phyloP scores from a whole-genome alignment of 768 basidiomycete genomes.

The Hygrophoropsis aurantiaca region DNA sequence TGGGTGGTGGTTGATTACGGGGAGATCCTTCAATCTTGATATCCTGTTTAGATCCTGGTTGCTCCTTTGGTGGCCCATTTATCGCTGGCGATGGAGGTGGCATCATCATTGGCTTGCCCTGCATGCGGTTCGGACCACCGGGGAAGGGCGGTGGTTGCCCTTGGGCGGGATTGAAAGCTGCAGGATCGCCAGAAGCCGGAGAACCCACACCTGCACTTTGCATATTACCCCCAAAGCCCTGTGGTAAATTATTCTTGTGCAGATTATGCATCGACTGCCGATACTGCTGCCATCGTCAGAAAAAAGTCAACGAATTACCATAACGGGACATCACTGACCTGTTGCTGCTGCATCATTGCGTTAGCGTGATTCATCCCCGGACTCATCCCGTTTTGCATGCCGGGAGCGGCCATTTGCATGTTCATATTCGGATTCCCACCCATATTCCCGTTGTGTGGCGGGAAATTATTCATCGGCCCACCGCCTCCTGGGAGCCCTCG shows the following conservation, averaged over 20 bases:
- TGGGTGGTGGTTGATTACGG: constrained; percentile 36
- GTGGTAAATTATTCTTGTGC: constrained; percentile 36
- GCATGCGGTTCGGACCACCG: constrained; percentile 28
- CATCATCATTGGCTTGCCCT: constrained; percentile 44
- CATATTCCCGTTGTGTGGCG: constrained; percentile 30
- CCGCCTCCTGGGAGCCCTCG: constrained; percentile 29
- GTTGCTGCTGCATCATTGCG: constrained; percentile 17
- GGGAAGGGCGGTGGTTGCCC: constrained; percentile 34
- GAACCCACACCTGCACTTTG: constrained; percentile 39
- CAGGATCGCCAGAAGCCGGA: constrained; percentile 44
- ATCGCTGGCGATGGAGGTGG: constrained; percentile 55
- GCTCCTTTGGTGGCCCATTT: constrained; percentile 29
- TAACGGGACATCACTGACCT: constrained; percentile 37
- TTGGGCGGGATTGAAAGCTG: constrained; percentile 37
- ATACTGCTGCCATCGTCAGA: constrained; percentile 28
- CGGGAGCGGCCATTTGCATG: constrained; percentile 32
- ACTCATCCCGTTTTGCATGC: constrained; percentile 29
- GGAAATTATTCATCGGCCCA: constrained; percentile 35
- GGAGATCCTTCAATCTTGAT: constrained; percentile 37
- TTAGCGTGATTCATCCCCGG: constrained; percentile 35
- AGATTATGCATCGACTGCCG: constrained; percentile 36
- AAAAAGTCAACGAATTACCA: constrained; percentile 16
- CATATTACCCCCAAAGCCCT: constrained; percentile 19
- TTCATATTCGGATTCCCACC: constrained; percentile 29
- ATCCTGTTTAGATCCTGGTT: constrained; percentile 23